phyloP scores from a whole-genome alignment of 73 alveolate species.

The Stentor coeruleus region DNA sequence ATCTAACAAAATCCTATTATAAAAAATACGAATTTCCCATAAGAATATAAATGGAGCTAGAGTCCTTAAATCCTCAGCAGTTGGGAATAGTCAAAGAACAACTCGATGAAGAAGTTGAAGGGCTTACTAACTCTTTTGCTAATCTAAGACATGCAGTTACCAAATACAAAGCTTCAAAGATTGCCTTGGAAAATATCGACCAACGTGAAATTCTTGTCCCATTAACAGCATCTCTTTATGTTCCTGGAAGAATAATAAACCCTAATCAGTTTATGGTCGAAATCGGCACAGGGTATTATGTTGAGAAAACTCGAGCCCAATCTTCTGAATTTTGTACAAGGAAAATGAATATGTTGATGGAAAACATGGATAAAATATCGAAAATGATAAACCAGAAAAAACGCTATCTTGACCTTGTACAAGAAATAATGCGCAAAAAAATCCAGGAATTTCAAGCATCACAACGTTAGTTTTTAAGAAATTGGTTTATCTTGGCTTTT shows the following conservation, averaged over 20 bases:
- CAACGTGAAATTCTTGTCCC: constrained; percentile 83
- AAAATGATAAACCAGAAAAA: constrained; percentile 49
- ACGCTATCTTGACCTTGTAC: neutral
- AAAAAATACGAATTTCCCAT: no score
- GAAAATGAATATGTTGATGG: constrained; percentile 57
- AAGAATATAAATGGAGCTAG: constrained; percentile 21
- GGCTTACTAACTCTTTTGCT: constrained; percentile 52
- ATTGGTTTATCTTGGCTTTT: no score
- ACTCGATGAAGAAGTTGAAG: constrained; percentile 66
- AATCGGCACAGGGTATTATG: constrained; percentile 83
- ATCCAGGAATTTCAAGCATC: constrained; percentile 3
- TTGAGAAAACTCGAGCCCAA: constrained; percentile 62
- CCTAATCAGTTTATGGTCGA: constrained; percentile 66
- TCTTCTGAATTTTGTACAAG: constrained; percentile 79
- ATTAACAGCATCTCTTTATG: constrained; percentile 69
- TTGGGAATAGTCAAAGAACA: constrained; percentile 58
- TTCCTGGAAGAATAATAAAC: constrained; percentile 75
- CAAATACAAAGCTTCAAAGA: constrained; percentile 69
- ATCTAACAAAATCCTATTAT: neutral
- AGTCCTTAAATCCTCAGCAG: constrained; percentile 48
- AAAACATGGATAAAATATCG: constrained; percentile 60
- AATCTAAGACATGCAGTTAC: constrained; percentile 59
- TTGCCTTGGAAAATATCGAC: constrained; percentile 47
- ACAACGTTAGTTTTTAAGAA: no score
- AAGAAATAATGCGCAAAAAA: neutral